phyloP scores from a whole-genome alignment of 2,329 filamentous ascomycete genomes.

The Fusarium drepaniforme region DNA sequence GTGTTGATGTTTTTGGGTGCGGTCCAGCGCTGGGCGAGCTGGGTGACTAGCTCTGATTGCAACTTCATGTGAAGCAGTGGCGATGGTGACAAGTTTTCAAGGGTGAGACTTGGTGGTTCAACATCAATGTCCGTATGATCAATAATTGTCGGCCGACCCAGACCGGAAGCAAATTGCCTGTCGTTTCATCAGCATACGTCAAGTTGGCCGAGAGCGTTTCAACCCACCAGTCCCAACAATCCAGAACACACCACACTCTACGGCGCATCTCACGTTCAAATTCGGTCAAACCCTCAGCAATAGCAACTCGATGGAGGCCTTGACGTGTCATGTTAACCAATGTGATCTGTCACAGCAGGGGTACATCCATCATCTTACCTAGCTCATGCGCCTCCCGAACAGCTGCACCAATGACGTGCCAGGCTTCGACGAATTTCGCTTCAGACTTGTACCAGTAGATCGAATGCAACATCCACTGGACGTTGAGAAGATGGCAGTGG shows the following conservation, averaged over 20 bases:
- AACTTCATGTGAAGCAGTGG: conserved; percentile 52
- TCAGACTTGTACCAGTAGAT: conserved; percentile 53
- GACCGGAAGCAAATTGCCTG: conserved; percentile 51
- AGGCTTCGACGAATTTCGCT: conserved; percentile 49
- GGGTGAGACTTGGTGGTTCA: conserved; percentile 47
- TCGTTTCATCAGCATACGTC: background rate
- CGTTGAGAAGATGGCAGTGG: conserved; percentile 47
- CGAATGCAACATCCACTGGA: conserved; percentile 51
- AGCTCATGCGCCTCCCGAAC: conserved; percentile 51
- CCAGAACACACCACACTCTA: conserved; percentile 51
- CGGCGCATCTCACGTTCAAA: conserved; percentile 52
- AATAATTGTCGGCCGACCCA: conserved; percentile 50
- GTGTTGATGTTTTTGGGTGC: conserved; percentile 43
- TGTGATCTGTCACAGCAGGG: background rate
- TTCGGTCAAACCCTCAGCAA: conserved; percentile 42
- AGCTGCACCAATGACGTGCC: conserved; percentile 50
- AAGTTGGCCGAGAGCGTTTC: no score
- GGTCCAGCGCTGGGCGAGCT: conserved; percentile 45
- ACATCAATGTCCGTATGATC: conserved; percentile 49
- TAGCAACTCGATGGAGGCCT: conserved; percentile 47
- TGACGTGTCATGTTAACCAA: background rate
- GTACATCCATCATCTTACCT: conserved; percentile 24
- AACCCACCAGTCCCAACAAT: conserved; percentile 53
- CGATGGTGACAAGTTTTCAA: conserved; percentile 49
- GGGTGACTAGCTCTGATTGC: conserved; percentile 48